These are phyloP conservation scores for Plasmodium billcollinsi DNA, from an alignment of 169 alveolate species.

Conservation along the genomic window DNA sequence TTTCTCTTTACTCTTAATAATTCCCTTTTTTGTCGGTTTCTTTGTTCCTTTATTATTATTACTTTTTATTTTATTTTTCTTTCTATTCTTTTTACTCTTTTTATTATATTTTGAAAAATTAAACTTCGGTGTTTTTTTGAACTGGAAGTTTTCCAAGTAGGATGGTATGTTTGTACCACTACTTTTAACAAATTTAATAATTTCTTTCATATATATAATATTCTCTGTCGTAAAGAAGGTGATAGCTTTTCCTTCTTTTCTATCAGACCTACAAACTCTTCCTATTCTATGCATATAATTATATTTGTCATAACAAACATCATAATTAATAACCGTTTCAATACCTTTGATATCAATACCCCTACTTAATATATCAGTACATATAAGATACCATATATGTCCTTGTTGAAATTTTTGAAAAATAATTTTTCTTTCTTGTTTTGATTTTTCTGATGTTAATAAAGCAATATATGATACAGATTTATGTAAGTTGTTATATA, in stretches of 20 bases:
- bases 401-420: slow-evolving; percentile 34
- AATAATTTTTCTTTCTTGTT: slow-evolving; percentile 50
- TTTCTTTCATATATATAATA: slow-evolving; percentile 48
- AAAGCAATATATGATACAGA: slow-evolving; percentile 10
- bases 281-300: slow-evolving; percentile 98
- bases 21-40: not conserved
- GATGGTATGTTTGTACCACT: slow-evolving; percentile 51
- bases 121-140: not conserved
- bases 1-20: slow-evolving; percentile 1
- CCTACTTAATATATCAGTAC: slow-evolving; percentile 82
- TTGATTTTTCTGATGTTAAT: slow-evolving; percentile 49
- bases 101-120: not conserved
- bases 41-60: not conserved
- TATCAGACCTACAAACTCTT: slow-evolving; percentile 98
- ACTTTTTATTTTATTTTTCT: not conserved
- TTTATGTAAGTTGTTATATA: slow-evolving; percentile 13
- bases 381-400: slow-evolving; percentile 57
- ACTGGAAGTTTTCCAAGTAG: slow-evolving; percentile 22
- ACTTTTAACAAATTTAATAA: slow-evolving; percentile 44
- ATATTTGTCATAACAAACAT: slow-evolving; percentile 95
- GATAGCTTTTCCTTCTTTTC: slow-evolving; percentile 87
- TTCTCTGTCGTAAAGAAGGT: slow-evolving; percentile 41
- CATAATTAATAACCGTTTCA: slow-evolving; percentile 96
- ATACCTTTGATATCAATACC: slow-evolving; percentile 98
- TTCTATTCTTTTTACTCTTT: not conserved